Conservation (phyloP, 257 asterid genomes). For the Verbascum thapsus region DNA sequence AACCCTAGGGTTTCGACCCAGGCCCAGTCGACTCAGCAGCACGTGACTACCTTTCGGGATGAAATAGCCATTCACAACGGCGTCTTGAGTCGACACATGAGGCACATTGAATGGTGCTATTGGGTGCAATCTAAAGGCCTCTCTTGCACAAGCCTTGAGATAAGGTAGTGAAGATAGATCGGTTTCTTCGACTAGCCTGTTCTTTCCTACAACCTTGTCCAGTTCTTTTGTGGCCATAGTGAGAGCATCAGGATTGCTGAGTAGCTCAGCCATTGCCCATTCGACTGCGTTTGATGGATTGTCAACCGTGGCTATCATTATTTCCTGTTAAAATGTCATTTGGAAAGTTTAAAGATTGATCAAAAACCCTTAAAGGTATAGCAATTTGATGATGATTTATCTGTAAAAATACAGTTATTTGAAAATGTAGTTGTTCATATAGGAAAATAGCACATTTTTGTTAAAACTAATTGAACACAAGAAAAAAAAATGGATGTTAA, state of each 20-base stretch:
- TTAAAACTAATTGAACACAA: too few species aligned
- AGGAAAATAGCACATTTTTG: too few species aligned
- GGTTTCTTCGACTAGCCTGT: slow-evolving; percentile 32
- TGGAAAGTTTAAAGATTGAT: too few species aligned
- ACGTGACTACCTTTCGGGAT: slow-evolving; percentile 32
- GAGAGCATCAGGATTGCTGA: slow-evolving; percentile 31
- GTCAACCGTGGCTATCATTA: slow-evolving; percentile 30
- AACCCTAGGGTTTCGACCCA: slow-evolving; percentile 24
- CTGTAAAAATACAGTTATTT: too few species aligned
- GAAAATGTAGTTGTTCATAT: too few species aligned
- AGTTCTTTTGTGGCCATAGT: slow-evolving; percentile 23
- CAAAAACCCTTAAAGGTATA: too few species aligned
- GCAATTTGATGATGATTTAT: too few species aligned
- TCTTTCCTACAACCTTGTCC: slow-evolving; percentile 28
- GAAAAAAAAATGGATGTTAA: too few species aligned
- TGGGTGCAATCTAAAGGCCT: slow-evolving; percentile 29
- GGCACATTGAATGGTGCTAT: slow-evolving; percentile 23
- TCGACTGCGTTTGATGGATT: slow-evolving; percentile 34
- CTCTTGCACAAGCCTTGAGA: slow-evolving; percentile 26
- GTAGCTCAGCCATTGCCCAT: slow-evolving; percentile 32
- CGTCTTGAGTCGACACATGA: slow-evolving; percentile 18
- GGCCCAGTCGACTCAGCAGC: slow-evolving; percentile 22
- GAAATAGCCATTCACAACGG: slow-evolving; percentile 10
- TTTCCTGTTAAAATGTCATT: slow-evolving; percentile 17
- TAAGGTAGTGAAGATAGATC: slow-evolving; percentile 27